phyloP scores from a whole-genome alignment of 495 filamentous ascomycete genomes.

The Aspergillus sclerotioniger region DNA sequence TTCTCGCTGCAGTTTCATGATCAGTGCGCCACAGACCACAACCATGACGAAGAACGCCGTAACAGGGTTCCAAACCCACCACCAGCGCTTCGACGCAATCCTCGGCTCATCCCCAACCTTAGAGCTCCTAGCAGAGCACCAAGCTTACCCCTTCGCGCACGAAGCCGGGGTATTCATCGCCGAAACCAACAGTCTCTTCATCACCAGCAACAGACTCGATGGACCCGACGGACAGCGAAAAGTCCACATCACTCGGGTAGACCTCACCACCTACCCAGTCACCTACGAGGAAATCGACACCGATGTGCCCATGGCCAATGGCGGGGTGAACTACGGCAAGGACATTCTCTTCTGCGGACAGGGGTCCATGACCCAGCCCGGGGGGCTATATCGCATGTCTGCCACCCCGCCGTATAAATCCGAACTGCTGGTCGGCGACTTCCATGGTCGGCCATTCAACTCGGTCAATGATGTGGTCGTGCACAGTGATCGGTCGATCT shows the following conservation, averaged over 20 bases:
- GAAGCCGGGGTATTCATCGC: constrained; percentile 57
- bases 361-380: constrained; percentile 43
- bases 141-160: constrained; percentile 52
- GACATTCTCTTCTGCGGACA: constrained; percentile 52
- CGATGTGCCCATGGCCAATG: constrained; percentile 55
- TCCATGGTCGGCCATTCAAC: constrained; percentile 58
- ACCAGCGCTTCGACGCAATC: constrained; percentile 30
- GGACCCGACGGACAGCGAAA: constrained; percentile 19
- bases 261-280: constrained; percentile 21
- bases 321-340: constrained; percentile 47
- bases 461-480: constrained; percentile 59
- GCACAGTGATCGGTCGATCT: constrained; percentile 53
- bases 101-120: constrained; percentile 31
- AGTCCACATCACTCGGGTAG: constrained; percentile 36
- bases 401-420: constrained; percentile 19
- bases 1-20: no score
- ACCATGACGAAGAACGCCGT: background rate
- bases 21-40: background rate
- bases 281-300: constrained; percentile 25
- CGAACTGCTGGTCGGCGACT: constrained; percentile 39
- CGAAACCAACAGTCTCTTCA: constrained; percentile 49
- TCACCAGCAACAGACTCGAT: constrained; percentile 50
- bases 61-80: constrained; percentile 14
- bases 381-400: constrained; percentile 53
- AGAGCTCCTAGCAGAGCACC: constrained; percentile 32